A percentile compares a stretch with the other conserved stretches of the same genome.
Evolutionary conservation across 225 moss, liverwort and hornwort genomes (phyloP).

Genomic region (Physcomitrium patens): DNA sequence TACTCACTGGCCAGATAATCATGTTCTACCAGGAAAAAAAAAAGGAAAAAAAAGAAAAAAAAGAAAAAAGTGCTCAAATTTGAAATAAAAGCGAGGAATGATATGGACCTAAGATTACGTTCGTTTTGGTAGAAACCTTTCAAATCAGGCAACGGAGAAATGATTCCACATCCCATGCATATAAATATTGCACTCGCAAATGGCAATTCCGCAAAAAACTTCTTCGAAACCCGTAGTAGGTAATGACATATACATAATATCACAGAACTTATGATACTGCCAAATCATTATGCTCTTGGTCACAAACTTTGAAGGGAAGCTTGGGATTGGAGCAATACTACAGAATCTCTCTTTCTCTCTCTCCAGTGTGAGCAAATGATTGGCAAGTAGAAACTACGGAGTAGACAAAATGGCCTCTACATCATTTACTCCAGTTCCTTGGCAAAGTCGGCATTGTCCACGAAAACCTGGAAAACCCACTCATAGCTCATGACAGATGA

Average conservation of each 20-base stretch:
- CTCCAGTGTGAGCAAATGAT: neutral
- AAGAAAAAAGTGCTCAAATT: no score
- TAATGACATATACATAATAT: slow-evolving; percentile 34
- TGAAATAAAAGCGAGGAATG: no score
- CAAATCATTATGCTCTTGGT: slow-evolving; percentile 12
- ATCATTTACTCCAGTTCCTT: slow-evolving; percentile 78
- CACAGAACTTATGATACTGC: slow-evolving; percentile 36
- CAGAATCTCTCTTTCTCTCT: neutral
- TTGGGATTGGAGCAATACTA: neutral
- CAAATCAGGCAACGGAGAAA: no score
- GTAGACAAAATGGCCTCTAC: neutral
- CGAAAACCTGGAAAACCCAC: slow-evolving; percentile 71
- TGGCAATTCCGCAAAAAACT: no score
- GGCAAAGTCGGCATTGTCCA: slow-evolving; percentile 81
- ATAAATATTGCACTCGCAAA: no score
- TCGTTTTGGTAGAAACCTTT: no score
- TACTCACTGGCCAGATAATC: no score
- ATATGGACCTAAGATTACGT: no score
- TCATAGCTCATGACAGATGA: neutral
- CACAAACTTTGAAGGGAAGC: slow-evolving; percentile 3
- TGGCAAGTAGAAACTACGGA: neutral
- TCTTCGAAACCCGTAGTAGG: no score
- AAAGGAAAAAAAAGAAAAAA: no score
- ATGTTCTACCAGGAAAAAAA: no score
- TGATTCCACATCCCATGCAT: no score